Conservation (phyloP, 768 basidiomycete genomes). For the Ramaria sp. region DNA sequence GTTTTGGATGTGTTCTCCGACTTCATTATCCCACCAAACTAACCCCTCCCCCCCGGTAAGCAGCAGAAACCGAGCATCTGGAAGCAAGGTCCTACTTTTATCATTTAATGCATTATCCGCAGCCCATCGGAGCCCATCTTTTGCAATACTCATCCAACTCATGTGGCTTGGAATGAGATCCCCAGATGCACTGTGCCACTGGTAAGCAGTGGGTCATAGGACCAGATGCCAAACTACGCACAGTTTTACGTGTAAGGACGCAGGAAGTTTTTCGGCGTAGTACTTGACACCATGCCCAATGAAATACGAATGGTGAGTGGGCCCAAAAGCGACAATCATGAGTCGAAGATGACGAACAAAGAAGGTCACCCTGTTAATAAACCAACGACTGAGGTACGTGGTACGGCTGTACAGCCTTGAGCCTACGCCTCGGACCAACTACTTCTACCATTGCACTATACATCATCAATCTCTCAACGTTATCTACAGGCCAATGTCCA, state of each 20-base stretch:
- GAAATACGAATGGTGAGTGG: slow-evolving; percentile 8
- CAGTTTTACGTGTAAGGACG: slow-evolving; percentile 5
- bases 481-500: neutral
- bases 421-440: neutral
- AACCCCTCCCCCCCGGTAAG: neutral
- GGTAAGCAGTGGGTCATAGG: neutral
- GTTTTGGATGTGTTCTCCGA: slow-evolving; percentile 7
- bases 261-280: slow-evolving; percentile 3
- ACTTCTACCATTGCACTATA: neutral
- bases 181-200: slow-evolving; percentile 1
- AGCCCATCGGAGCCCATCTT: slow-evolving; percentile 5
- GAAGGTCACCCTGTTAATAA: neutral
- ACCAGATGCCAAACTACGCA: neutral
- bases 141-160: slow-evolving; percentile 9
- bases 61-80: neutral
- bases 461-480: slow-evolving; percentile 2
- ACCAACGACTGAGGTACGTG: neutral
- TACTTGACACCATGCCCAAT: slow-evolving; percentile 5
- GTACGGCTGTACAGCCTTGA: neutral
- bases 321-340: slow-evolving; percentile 9
- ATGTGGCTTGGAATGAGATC: slow-evolving; percentile 5
- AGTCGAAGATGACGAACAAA: neutral
- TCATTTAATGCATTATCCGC: slow-evolving; percentile 5
- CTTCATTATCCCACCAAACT: slow-evolving; percentile 7
- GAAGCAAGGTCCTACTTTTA: neutral